Evolutionary conservation across 257 asterid species (phyloP), one percentile per base, ranked within the genome.

Genomic region (Anisodus tanguticus): DNA sequence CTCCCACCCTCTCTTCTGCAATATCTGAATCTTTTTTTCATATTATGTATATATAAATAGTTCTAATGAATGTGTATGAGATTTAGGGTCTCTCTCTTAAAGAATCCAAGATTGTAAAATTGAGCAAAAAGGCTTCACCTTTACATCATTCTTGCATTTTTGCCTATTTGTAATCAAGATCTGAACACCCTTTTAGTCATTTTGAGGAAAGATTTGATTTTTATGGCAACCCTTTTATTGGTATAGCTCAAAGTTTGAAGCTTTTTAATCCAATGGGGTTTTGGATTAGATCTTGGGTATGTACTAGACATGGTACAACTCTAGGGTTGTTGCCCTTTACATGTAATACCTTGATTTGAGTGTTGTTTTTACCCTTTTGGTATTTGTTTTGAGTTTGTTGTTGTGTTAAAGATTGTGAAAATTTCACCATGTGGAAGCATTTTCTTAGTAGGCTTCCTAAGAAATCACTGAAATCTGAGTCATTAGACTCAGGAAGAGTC

Each of bases 351-450:
- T 58, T 45, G 78, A 71, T 45, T 67, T 11, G 68, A 81, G 79
- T 8, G 57, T 37, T 45, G 1, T 10, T 45, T 8, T 15, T 8
- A 35, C 62, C 47, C 13, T 3, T 5, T 70, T 31, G 35, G 45
- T 8, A 6, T 17, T n/a, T 43, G 22, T 83, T 71, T 39, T 74
- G 63, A 26, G 70, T 22, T 6, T 60, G 58, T 66, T 17, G 51
- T 19, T 66, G 59, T 67, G 59, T 39, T 31, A 31, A 53, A 62
- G 74, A 31, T 31, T 22, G 68, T 82, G 84, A 82, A 81, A 80
- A 77, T 15, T 62, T 41, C 41, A 91, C 31, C 88, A 95, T 95
- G 99, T 92, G 93, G 97, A 95, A 93, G 90, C 93, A 92, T 85
- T 60, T 94, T 83, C 89, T 95, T 55, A 91, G 89, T 58, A 93